Evolutionary conservation across 2,329 filamentous ascomycete genomes (phyloP).

Genomic region (Calonectria hawksworthii): DNA sequence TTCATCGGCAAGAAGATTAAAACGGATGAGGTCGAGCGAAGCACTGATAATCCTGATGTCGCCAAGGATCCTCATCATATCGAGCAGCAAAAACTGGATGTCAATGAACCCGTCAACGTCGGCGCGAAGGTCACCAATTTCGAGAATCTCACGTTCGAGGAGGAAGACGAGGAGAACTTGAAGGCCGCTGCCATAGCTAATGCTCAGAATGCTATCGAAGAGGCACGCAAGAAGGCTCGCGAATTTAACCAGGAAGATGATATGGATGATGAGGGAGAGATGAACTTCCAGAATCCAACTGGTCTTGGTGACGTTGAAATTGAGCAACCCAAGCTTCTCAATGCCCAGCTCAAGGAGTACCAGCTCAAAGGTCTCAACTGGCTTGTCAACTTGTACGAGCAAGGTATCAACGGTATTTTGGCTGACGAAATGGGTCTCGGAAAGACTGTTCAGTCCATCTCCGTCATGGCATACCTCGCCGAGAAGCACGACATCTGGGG

Average conservation of each 20-base stretch:
- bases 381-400: conserved; percentile 98
- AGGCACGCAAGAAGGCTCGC: conserved; percentile 92
- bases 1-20: conserved; percentile 99
- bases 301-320: conserved; percentile 95
- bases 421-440: conserved; percentile 99
- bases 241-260: conserved; percentile 83
- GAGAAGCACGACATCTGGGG: conserved; percentile 99
- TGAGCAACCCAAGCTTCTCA: conserved; percentile 93
- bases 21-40: conserved; percentile 93
- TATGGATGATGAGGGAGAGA: conserved; percentile 92
- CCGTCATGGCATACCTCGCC: conserved; percentile 98
- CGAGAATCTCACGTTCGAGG: conserved; percentile 95
- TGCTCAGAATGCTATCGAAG: conserved; percentile 93
- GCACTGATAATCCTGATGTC: conserved; percentile 85
- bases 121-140: conserved; percentile 89
- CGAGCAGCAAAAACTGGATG: conserved; percentile 59
- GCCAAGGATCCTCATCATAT: conserved; percentile 63
- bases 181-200: conserved; percentile 92
- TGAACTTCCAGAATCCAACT: conserved; percentile 99
- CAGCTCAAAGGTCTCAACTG: conserved; percentile 99
- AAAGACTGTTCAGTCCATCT: conserved; percentile 99
- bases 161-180: conserved; percentile 88
- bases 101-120: conserved; percentile 67
- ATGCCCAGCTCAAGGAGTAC: conserved; percentile 96
- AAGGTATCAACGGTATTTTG: conserved; percentile 99